A percentile compares a stretch with the other conserved stretches of the same genome.
These are phyloP conservation scores for Globisporangium recalcitrans DNA, from an alignment of 352 stramenopile genomes.

Conservation along the genomic window DNA sequence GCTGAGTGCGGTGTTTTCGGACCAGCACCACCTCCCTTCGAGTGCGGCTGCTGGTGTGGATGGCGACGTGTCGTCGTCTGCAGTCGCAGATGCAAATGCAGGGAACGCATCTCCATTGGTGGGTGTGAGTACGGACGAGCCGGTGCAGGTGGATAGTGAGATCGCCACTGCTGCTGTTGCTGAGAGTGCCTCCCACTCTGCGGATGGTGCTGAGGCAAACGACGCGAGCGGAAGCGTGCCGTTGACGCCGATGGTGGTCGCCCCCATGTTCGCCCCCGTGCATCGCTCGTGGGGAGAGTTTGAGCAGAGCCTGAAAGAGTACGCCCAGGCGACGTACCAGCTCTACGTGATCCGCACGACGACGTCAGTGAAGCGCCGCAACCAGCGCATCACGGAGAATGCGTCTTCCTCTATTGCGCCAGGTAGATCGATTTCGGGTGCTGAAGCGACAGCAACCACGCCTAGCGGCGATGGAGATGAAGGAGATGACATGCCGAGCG, in stretches of 20 bases:
- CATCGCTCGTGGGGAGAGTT: conserved; percentile 68
- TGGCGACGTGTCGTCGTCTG: background rate
- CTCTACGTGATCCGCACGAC: conserved; percentile 76
- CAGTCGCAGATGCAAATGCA: background rate
- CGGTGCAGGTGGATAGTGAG: background rate
- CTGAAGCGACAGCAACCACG: background rate
- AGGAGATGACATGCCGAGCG: background rate
- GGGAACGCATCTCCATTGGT: background rate
- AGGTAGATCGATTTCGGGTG: background rate
- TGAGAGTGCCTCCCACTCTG: background rate
- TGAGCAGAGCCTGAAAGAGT: conserved; percentile 51
- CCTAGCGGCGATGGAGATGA: background rate
- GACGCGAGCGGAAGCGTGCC: background rate
- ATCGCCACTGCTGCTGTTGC: background rate
- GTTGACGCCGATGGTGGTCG: conserved; percentile 21
- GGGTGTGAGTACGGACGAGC: background rate
- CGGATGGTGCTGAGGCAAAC: background rate
- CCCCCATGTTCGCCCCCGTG: conserved; percentile 37
- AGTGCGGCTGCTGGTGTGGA: background rate
- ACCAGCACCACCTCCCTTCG: background rate
- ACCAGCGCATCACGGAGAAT: conserved; percentile 58
- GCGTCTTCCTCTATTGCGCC: conserved; percentile 3
- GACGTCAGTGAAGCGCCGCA: conserved; percentile 65
- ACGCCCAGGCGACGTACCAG: conserved; percentile 59
- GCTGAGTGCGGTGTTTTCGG: background rate